Evolutionary conservation across 306 rosid species (phyloP).

Genomic region (Castanopsis chinensis): DNA sequence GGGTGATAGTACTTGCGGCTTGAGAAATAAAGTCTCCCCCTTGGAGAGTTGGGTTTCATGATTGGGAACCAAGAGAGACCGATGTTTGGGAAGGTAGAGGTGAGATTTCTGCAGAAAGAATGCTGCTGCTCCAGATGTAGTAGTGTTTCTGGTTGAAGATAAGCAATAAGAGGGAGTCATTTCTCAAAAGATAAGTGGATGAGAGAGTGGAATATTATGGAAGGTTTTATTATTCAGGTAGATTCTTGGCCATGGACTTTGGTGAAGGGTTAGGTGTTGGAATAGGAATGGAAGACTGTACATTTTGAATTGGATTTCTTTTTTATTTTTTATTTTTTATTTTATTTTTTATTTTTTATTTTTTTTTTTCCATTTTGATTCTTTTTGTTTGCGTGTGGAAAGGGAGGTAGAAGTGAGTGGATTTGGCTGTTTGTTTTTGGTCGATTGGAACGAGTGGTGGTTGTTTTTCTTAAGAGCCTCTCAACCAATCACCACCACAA

Average conservation of each 20-base stretch:
- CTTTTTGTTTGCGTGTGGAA: conserved; percentile 14
- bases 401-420: conserved; percentile 26
- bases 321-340: no score
- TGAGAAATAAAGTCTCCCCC: conserved; percentile 14
- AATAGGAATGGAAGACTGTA: conserved; percentile 28
- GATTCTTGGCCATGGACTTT: conserved; percentile 56
- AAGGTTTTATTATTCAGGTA: conserved; percentile 43
- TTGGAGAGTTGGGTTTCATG: conserved; percentile 21
- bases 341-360: no score
- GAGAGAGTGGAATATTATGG: conserved; percentile 8
- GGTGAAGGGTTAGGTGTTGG: conserved; percentile 17
- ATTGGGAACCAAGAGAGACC: conserved; percentile 16
- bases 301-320: conserved; percentile 24
- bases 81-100: conserved; percentile 18
- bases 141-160: conserved; percentile 46
- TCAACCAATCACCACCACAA: conserved; percentile 1
- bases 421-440: conserved; percentile 42
- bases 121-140: conserved; percentile 14
- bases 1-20: conserved; percentile 21
- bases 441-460: conserved; percentile 59
- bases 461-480: background rate
- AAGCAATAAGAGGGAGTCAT: conserved; percentile 65
- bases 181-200: conserved; percentile 5
- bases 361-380: background rate
- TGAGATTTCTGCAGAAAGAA: conserved; percentile 31